Evolutionary conservation across 306 rosid genomes (phyloP), one percentile per base, ranked within the genome.

Genomic region (Dicorynia guianensis): DNA sequence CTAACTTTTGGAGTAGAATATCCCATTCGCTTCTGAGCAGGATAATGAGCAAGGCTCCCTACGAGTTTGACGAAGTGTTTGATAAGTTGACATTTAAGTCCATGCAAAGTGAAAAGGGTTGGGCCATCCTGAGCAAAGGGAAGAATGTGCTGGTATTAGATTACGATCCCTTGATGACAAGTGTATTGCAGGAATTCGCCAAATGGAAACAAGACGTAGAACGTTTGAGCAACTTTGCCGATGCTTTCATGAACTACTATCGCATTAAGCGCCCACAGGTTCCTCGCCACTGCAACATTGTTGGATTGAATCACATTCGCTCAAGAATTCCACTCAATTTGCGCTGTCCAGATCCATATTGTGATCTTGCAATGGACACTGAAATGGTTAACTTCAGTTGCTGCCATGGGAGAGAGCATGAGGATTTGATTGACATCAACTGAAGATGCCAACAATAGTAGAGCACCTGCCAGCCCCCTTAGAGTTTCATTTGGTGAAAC

Each of bases 41-140:
- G n/a, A 48, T 34, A 9, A 46, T 49, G 49, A 25, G 1, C 30
- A 50, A 56, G 55, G 39, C 72, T 4, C 9, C n/a, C 2, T 14
- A 3, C 5, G 61, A 71, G 42, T 5, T 3, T 0, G 63, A 57
- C 6, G 3, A 40, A 0, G 42, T 60, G 18, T 44, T 77, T 0
- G 85, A 85, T 12, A 25, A 78, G 39, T 50, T 69, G 47, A 65
- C 63, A 36, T 54, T 83, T 33, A 69, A 79, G 5, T 64, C 79
- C 7, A 63, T 75, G 71, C 73, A 79, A 53, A 68, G 71, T 3
- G 87, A 83, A 33, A 74, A 44, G 4, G 87, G 84, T 5, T 83
- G 87, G 84, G 84, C 50, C 8, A 55, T 83, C 35, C 43, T 79
- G 3, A 57, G 57, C 57, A 82, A 78, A 3, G 88, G 88, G 6